Evolutionary conservation across 805 yeast species (phyloP), one percentile per base, ranked within the genome.

Genomic region (Myxozyma sirexii): DNA sequence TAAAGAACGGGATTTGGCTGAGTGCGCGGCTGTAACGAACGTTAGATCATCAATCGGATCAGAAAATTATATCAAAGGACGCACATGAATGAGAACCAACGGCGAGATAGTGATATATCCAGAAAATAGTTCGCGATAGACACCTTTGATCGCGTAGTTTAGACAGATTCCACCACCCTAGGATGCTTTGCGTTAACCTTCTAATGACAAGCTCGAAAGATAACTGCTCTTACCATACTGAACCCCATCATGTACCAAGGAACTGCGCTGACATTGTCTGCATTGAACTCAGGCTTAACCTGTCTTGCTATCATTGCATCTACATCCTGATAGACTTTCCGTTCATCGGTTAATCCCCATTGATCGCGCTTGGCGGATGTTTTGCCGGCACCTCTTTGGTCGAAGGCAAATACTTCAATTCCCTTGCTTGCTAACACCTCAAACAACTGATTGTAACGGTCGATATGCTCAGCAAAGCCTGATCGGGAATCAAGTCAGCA

Each of bases 301-400:
- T 17, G 57, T 38, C 57, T 44, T 35, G 67, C 54, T 29, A 73
- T 64, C 41, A 75, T 47, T 6, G 66, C 57, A 53, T 75, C 77
- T 37, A 76, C 54, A 58, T 76, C 78, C 24, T 60, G 56, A 61
- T 66, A 70, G 21, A 71, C 69, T 43, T 53, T 48, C 49, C 57
- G 57, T 56, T 76, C 78, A 62, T 70, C 69, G 35, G 75, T 71
- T 45, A 66, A 45, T 19, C 77, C 78, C 56, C 60, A 70, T 6
- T 69, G 68, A 51, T 68, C 66, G 31, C 63, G 62, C 26, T 66
- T 24, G 23, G 51, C 53, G 21, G 76, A 70, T 1, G 77, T 72
- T 26, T 56, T 55, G 21, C 79, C 79, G 39, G 70, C 70, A 1
- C 79, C 79, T 13, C 79, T 71, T 67, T 74, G 77, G 59, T 76